Evolutionary conservation across 2,329 filamentous ascomycete species (phyloP).

Genomic region (Myriosclerotinia duriaeana): DNA sequence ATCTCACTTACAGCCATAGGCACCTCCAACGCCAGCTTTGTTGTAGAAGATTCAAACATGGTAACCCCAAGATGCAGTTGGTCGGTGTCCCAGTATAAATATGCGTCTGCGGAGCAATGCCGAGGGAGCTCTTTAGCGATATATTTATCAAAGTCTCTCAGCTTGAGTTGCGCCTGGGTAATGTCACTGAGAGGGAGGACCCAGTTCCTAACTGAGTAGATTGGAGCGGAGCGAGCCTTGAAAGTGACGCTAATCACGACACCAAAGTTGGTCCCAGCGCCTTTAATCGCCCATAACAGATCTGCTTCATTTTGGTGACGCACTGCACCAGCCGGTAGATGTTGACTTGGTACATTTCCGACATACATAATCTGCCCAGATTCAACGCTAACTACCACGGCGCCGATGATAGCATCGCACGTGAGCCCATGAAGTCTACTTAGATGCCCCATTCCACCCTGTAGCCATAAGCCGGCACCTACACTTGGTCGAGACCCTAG

Average conservation of each 20-base stretch:
- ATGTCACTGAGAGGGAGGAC: conserved; percentile 27
- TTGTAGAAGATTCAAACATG: conserved; percentile 46
- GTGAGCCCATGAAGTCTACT: conserved; percentile 50
- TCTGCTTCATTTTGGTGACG: conserved; percentile 30
- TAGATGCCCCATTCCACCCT: conserved; percentile 58
- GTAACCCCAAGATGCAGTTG: conserved; percentile 53
- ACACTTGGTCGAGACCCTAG: conserved; percentile 62
- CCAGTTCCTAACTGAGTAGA: conserved; percentile 32
- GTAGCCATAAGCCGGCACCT: conserved; percentile 61
- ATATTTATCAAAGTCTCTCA: conserved; percentile 45
- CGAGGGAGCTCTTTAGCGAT: conserved; percentile 45
- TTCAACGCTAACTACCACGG: conserved; percentile 54
- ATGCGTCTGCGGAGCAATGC: conserved; percentile 53
- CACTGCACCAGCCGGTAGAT: conserved; percentile 28
- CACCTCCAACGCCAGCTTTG: conserved; percentile 24
- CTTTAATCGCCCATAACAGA: conserved; percentile 33
- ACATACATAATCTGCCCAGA: conserved; percentile 51
- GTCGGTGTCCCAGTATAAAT: conserved; percentile 52
- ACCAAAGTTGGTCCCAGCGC: conserved; percentile 34
- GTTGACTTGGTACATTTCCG: conserved; percentile 43
- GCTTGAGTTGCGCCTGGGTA: conserved; percentile 38
- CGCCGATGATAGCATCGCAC: conserved; percentile 61
- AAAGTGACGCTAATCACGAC: conserved; percentile 34
- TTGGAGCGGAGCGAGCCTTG: conserved; percentile 28
- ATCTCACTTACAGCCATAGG: conserved; percentile 28